These are phyloP conservation scores for Azolla pinnata DNA, from an alignment of 75 land plant genomes.

Conservation along the genomic window DNA sequence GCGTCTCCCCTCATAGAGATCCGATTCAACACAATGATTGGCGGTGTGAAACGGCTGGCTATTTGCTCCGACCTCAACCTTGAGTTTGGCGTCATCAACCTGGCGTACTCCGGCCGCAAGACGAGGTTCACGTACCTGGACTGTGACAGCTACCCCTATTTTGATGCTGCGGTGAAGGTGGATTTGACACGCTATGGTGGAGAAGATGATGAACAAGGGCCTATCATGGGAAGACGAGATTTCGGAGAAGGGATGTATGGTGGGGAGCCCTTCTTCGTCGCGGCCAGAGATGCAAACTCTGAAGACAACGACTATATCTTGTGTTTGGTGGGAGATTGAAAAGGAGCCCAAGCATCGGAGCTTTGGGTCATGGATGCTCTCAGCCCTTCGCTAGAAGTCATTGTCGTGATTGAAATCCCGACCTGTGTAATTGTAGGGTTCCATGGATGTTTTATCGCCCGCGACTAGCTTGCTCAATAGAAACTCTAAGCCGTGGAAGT, in stretches of 20 bases:
- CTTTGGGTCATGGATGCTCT: slow-evolving; percentile 76
- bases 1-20: slow-evolving; percentile 19
- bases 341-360: no score
- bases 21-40: slow-evolving; percentile 38
- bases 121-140: slow-evolving; percentile 45
- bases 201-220: slow-evolving; percentile 1
- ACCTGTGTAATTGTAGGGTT: slow-evolving; percentile 71
- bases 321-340: no score
- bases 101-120: slow-evolving; percentile 27
- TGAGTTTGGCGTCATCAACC: slow-evolving; percentile 61
- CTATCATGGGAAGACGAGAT: slow-evolving; percentile 29
- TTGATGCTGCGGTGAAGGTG: slow-evolving; percentile 61
- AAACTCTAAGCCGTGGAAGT: no score
- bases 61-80: slow-evolving; percentile 24
- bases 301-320: no score
- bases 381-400: slow-evolving; percentile 45
- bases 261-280: slow-evolving; percentile 78
- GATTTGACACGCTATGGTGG: slow-evolving; percentile 20
- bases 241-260: slow-evolving; percentile 43
- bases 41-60: slow-evolving; percentile 23
- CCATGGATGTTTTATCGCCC: slow-evolving; percentile 62
- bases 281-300: no score
- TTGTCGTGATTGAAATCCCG: slow-evolving; percentile 59
- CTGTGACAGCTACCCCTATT: slow-evolving; percentile 48
- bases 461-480: slow-evolving; percentile 33